A percentile compares a stretch with the other conserved stretches of the same genome.
Conservation (phyloP, 768 basidiomycete genomes). For the Psilocybe cubensis region DNA sequence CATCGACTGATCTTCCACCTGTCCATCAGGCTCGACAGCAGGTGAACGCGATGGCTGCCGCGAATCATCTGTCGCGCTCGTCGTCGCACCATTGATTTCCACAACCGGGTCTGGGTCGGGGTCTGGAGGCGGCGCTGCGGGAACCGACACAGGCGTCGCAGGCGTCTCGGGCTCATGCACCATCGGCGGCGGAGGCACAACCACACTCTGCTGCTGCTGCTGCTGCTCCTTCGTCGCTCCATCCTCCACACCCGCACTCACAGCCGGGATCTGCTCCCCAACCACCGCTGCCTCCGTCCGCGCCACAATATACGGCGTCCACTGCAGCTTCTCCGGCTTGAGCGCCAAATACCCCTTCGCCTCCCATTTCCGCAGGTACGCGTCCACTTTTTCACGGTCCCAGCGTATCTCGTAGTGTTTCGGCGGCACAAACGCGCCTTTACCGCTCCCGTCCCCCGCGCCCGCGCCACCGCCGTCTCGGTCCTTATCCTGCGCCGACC, state of each 20-base stretch:
- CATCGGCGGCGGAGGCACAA: no score
- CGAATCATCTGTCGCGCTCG: no score
- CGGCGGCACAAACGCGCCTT: slow-evolving; percentile 64
- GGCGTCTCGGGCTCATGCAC: slow-evolving; percentile 7
- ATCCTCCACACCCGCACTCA: no score
- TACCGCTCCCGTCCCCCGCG: no score
- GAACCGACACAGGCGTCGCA: not conserved
- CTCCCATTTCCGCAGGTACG: slow-evolving; percentile 72
- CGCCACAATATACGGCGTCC: slow-evolving; percentile 89
- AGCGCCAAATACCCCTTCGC: slow-evolving; percentile 77
- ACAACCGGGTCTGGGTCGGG: no score
- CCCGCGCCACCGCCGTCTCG: no score
- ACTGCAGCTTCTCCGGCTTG: slow-evolving; percentile 86
- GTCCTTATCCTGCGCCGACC: slow-evolving; percentile 48
- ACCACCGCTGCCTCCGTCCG: slow-evolving; percentile 29
- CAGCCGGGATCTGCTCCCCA: slow-evolving; percentile 14
- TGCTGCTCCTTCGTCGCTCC: no score
- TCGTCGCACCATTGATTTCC: no score
- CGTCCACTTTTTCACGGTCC: slow-evolving; percentile 67
- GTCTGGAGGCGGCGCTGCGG: not conserved
- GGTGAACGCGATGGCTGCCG: no score
- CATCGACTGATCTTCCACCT: slow-evolving; percentile 18
- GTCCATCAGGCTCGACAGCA: no score
- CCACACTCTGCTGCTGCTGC: no score
- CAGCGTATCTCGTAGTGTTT: slow-evolving; percentile 76